Evolutionary conservation across 805 yeast genomes (phyloP), one percentile per base, ranked within the genome.

Genomic region (Clavispora santaluciae): DNA sequence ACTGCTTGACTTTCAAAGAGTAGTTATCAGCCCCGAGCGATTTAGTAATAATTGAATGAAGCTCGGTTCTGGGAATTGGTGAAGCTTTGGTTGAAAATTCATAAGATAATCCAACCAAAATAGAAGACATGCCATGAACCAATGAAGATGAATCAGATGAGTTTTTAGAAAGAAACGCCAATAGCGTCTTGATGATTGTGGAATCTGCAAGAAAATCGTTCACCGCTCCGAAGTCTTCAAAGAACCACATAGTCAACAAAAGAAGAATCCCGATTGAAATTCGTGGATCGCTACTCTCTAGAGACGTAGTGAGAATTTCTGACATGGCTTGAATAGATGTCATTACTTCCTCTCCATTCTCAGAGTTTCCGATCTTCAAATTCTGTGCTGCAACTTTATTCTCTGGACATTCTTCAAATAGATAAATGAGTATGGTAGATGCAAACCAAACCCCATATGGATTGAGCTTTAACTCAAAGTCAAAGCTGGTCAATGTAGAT

Each of bases 371-470:
- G 5, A 70, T 66, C 38, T 58, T 53, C n/a, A 86, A 67, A 0
- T 58, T 54, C 35, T 76, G 60, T 0, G 83, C 73, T 11, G 70
- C 44, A 6, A 66, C 66, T 46, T 76, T 75, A 13, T 77, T 64
- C 15, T 72, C 78, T 5, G 70, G 70, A 44, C 63, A 66, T 28
- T 75, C 83, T 40, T 76, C 77, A 45, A 89, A 74, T 2, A 89
- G 57, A 40, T 75, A 76, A 33, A 84, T 68, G 17, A 91, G 57
- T 4, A 87, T 66, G 4, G 80, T 74, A 2, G 85, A 68, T 0
- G 96, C 79, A 62, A 91, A 90, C 93, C 95, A 93, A 1, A 79
- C 63, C 53, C 81, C 79, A 57, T 89, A 93, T 0, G 99, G 97
- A 50, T 93, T 91, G 24, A 90, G 62, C 40, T 81, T 77, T 33